phyloP scores from a whole-genome alignment of 257 asterid species.

The Capsicum pubescens region DNA sequence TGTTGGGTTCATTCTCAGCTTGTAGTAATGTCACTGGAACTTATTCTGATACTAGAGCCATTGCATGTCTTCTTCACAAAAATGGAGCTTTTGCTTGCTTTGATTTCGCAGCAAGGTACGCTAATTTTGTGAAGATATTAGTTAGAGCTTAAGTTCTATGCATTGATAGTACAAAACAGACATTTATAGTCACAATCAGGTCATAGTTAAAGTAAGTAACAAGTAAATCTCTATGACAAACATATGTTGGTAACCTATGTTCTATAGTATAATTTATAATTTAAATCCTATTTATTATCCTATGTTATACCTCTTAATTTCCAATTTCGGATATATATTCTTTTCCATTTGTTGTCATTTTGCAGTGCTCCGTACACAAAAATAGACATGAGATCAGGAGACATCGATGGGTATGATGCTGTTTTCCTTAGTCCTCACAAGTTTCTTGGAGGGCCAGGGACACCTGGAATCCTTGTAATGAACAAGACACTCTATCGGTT shows the following conservation, averaged over 20 bases:
- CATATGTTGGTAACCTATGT: too few species aligned
- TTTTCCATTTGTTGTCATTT: not conserved
- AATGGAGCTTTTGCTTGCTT: slow-evolving; percentile 26
- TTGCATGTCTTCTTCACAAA: slow-evolving; percentile 51
- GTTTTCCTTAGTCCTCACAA: slow-evolving; percentile 56
- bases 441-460: slow-evolving; percentile 62
- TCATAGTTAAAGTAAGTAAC: too few species aligned
- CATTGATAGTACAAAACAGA: too few species aligned
- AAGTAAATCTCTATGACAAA: too few species aligned
- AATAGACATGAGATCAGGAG: slow-evolving; percentile 22
- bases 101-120: slow-evolving; percentile 21
- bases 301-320: too few species aligned
- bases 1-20: slow-evolving; percentile 61
- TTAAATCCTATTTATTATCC: too few species aligned
- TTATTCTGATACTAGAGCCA: slow-evolving; percentile 42
- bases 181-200: too few species aligned
- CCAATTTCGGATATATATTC: too few species aligned
- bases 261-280: too few species aligned
- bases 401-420: slow-evolving; percentile 58
- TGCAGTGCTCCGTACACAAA: not conserved
- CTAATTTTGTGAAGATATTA: too few species aligned
- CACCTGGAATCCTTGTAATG: slow-evolving; percentile 58
- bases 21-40: slow-evolving; percentile 66
- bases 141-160: not conserved
- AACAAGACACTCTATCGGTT: slow-evolving; percentile 46